Evolutionary conservation across 768 basidiomycete genomes (phyloP).

Genomic region (Suillus lakei): DNA sequence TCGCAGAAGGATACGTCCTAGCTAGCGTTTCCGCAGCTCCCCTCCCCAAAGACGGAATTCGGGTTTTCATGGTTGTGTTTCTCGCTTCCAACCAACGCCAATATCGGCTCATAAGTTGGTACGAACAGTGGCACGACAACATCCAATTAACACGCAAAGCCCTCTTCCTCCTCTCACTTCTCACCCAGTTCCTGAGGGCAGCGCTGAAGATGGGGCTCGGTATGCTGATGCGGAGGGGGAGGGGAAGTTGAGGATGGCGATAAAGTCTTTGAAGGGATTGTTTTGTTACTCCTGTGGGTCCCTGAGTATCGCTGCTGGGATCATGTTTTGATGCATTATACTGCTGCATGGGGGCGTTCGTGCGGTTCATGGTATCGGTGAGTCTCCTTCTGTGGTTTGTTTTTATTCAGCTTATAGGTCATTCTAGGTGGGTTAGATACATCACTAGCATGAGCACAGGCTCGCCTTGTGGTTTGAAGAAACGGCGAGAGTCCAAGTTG

Average conservation of each 20-base stretch:
- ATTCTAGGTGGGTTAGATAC: background rate
- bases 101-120: background rate
- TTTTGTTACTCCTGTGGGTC: constrained; percentile 15
- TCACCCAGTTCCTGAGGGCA: constrained; percentile 47
- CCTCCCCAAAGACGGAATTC: constrained; percentile 45
- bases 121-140: constrained; percentile 66
- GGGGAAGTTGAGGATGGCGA: constrained; percentile 26
- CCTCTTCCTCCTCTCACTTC: constrained; percentile 63
- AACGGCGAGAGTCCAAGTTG: no score
- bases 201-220: constrained; percentile 51
- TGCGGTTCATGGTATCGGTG: background rate
- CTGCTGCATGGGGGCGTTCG: no score
- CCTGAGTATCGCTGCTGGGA: background rate
- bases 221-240: constrained; percentile 32
- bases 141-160: constrained; percentile 57
- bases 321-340: background rate
- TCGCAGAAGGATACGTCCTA: constrained; percentile 60
- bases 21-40: constrained; percentile 50
- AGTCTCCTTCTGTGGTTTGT: background rate
- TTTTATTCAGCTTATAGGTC: background rate
- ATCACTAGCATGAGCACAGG: background rate
- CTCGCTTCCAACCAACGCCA: background rate
- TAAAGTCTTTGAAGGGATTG: constrained; percentile 30
- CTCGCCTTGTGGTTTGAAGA: no score
- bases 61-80: constrained; percentile 46